A percentile compares a stretch with the other conserved stretches of the same genome.
phyloP scores from a whole-genome alignment of 2,329 filamentous ascomycete species.

The Didymella exigua region DNA sequence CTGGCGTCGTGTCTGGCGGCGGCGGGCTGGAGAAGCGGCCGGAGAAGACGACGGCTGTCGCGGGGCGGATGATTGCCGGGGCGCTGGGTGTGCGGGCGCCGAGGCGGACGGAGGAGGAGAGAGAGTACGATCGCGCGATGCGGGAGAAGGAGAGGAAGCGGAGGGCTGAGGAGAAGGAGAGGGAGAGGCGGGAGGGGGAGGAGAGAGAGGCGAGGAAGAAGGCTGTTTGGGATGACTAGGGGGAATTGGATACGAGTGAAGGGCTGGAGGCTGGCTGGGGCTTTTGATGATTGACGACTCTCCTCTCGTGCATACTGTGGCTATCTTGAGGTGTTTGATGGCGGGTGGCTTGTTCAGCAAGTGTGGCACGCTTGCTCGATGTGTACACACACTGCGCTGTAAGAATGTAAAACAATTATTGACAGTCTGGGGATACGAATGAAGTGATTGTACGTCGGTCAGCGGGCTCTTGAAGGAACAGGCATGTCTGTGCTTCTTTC shows the following conservation, averaged over 20 bases:
- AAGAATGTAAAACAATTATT: not conserved
- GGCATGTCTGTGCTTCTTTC: too few relatives aligned
- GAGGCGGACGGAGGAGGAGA: constrained; percentile 84
- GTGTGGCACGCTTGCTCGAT: constrained; percentile 1
- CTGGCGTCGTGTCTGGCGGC: not conserved
- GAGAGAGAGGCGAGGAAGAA: constrained; percentile 75
- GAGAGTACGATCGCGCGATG: constrained; percentile 80
- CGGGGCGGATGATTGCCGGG: constrained; percentile 85
- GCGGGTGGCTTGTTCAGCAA: not conserved
- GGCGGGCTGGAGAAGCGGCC: constrained; percentile 58
- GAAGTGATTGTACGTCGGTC: not conserved
- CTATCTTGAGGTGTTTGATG: not conserved
- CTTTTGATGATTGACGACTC: constrained; percentile 1
- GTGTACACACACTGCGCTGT: constrained; percentile 9
- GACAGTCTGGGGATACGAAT: not conserved
- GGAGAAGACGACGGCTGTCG: constrained; percentile 93
- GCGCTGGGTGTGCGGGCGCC: constrained; percentile 82
- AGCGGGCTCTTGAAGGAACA: too few relatives aligned
- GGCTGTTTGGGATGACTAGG: constrained; percentile 79
- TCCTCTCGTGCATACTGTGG: not conserved
- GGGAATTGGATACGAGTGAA: too few relatives aligned
- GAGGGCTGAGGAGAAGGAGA: constrained; percentile 72
- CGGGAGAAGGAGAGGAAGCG: constrained; percentile 83
- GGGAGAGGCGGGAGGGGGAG: constrained; percentile 66
- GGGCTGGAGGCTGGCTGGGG: too few relatives aligned